Base-by-base conservation (phyloP, 2,329 filamentous ascomycete genomes). In the Monosporascus ibericus region DNA sequence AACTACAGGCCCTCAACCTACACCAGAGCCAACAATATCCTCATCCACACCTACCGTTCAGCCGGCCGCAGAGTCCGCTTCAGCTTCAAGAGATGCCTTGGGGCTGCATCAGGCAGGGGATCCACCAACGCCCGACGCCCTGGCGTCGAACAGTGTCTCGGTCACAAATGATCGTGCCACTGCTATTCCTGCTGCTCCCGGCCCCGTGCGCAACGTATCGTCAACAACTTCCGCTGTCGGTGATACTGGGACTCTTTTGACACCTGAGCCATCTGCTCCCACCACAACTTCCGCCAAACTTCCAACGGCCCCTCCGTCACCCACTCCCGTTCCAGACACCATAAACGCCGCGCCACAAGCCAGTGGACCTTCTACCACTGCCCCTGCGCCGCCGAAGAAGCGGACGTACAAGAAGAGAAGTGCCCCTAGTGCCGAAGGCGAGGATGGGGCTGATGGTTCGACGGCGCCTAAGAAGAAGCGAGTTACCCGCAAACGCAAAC, bases 401-500 rank as follows among this genome's bases (percentile, higher is more conserved):
- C 55, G 42, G 24, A 24, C 42, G 11, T 24, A 22, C n/a, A 46
- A 24, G n/a, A 46, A 46, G 25, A 22, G 42, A 9, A 46, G 24
- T 25, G 42, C 42, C 22, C 42, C 24, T 17, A 27, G 22, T 8
- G 22, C 24, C 6, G 42, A 46, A 24, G 42, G 24, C 20, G 42
- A 46, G 14, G 22, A n/a, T 17, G 42, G 17, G 24, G 22, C n/a
- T 25, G 42, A 17, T 22, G 42, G n/a, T 46, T n/a, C 42, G n/a
- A 17, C 42, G 17, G 48, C n/a, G 5, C 50, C 56, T 2, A 56
- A 59, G 39, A 61, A 60, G 54, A 65, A 64, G 48, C 55, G 53
- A 48, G 51, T 55, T 8, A 51, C 59, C 36, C 59, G 60, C 22
- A 66, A 63, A 52, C 65, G 65, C n/a, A 63, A 64, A 48, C 49